Base-by-base conservation (phyloP, 2,329 filamentous ascomycete species). In the Exophiala phaeomuriformis region DNA sequence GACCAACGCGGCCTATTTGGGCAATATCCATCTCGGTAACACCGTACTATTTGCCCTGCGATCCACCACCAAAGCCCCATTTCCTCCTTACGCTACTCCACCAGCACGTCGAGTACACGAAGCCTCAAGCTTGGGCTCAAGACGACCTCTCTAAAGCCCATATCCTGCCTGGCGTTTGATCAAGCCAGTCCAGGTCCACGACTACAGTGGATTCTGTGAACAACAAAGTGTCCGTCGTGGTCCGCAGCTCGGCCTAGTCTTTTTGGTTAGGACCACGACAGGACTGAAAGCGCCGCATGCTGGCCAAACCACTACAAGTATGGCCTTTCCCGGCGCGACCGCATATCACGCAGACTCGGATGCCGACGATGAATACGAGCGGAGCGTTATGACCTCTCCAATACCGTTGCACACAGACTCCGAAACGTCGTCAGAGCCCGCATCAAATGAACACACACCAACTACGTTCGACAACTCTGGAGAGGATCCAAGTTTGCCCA, bases 351-450 rank as follows among this genome's bases (percentile, higher is more conserved):
- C 79, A 58, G 81, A 83, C 63, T 83, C 78, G 47, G 80, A 83
- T 64, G 80, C 80, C 58, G 81, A 84, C 66, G 81, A 84, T 69
- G 81, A 84, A 68, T 83, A 81, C 61, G 81, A 83, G 67, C 75
- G 79, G 61, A 79, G 77, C 62, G 74, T 76, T 55, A 73, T 82
- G 64, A 78, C 77, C 47, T 80, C 77, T 10, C 80, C 80, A 12
- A 63, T 55, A 10, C 76, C 75, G 52, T 67, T 81, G 47, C 75
- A 76, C 40, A 75, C 73, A 47, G 79, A 82, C 64, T 82, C 77
- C 53, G 77, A 77, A 36, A 78, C 75, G 9, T 77, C 79, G 59
- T 81, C 79, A 5, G 78, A 80, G 54, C 77, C 78, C 46, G 72
- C 76, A 41, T 82, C 79, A 36, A 76, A 74, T 51, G 78, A 83